Evolutionary conservation across 2,329 filamentous ascomycete genomes (phyloP).

Genomic region (Blastomyces silverae): DNA sequence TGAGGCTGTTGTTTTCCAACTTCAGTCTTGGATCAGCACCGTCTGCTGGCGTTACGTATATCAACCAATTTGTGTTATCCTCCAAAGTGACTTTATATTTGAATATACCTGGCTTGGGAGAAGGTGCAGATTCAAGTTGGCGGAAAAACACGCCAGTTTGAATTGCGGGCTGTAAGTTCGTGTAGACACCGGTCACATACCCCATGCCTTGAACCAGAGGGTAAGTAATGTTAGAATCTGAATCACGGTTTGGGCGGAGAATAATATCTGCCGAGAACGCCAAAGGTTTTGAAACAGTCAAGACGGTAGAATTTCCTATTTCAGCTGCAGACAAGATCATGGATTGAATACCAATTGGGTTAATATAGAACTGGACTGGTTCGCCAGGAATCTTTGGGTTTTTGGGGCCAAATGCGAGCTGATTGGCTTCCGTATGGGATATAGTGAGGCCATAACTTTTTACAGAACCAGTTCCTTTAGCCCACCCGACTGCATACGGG

Average conservation of each 20-base stretch:
- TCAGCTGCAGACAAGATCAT: slow-evolving; percentile 73
- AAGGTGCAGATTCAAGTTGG: slow-evolving; percentile 50
- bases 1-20: slow-evolving; percentile 57
- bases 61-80: slow-evolving; percentile 67
- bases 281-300: slow-evolving; percentile 49
- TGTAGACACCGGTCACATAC: slow-evolving; percentile 73
- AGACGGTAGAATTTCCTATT: slow-evolving; percentile 54
- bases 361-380: slow-evolving; percentile 66
- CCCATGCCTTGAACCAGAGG: slow-evolving; percentile 85
- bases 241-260: slow-evolving; percentile 50
- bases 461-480: slow-evolving; percentile 55
- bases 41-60: slow-evolving; percentile 62
- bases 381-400: slow-evolving; percentile 47
- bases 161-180: slow-evolving; percentile 61
- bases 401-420: slow-evolving; percentile 59
- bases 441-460: slow-evolving; percentile 71
- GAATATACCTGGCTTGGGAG: slow-evolving; percentile 56
- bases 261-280: slow-evolving; percentile 61
- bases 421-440: slow-evolving; percentile 62
- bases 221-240: slow-evolving; percentile 60
- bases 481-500: slow-evolving; percentile 66
- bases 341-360: slow-evolving; percentile 74
- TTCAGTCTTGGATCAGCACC: slow-evolving; percentile 60
- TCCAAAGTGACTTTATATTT: slow-evolving; percentile 71
- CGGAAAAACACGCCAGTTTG: slow-evolving; percentile 69